Evolutionary conservation across 2,329 filamentous ascomycete genomes (phyloP).

Genomic region (Bipolaris sorokiniana): DNA sequence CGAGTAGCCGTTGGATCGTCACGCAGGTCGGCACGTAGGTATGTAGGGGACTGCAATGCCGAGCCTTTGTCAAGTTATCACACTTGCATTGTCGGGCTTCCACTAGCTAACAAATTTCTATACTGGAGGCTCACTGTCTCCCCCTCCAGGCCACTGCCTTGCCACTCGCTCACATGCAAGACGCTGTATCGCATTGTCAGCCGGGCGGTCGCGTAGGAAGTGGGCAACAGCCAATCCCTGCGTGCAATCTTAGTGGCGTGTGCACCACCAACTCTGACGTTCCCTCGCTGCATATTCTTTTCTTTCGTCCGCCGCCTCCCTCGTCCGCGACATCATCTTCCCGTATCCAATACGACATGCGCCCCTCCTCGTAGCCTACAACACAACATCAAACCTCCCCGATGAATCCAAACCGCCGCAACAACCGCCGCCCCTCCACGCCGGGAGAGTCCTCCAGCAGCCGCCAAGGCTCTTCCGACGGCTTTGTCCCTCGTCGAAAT

Average conservation of each 20-base stretch:
- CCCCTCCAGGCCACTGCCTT: not conserved
- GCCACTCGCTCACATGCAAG: slow-evolving; percentile 3
- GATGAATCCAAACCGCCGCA: slow-evolving; percentile 41
- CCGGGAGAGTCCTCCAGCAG: slow-evolving; percentile 37
- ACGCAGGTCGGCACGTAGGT: not conserved
- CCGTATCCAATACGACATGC: slow-evolving; percentile 40
- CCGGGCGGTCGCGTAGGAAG: not conserved
- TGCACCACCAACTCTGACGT: slow-evolving; percentile 22
- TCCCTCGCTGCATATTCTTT: slow-evolving; percentile 21
- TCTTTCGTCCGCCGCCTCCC: slow-evolving; percentile 18
- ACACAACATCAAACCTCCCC: slow-evolving; percentile 18
- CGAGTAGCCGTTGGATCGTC: slow-evolving; percentile 6
- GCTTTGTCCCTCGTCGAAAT: slow-evolving; percentile 31
- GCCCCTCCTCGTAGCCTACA: slow-evolving; percentile 22
- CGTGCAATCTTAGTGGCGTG: slow-evolving; percentile 16
- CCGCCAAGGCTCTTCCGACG: slow-evolving; percentile 34
- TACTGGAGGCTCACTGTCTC: not conserved
- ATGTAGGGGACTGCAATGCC: slow-evolving; percentile 7
- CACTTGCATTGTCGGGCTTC: not conserved
- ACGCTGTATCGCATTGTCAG: slow-evolving; percentile 8
- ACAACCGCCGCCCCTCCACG: slow-evolving; percentile 26
- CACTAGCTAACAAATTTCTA: not conserved
- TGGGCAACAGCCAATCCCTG: slow-evolving; percentile 19
- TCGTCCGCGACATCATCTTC: slow-evolving; percentile 11
- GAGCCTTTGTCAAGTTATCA: slow-evolving; percentile 8